phyloP scores from a whole-genome alignment of 2,329 filamentous ascomycete genomes.

The Davidsoniella virescens region DNA sequence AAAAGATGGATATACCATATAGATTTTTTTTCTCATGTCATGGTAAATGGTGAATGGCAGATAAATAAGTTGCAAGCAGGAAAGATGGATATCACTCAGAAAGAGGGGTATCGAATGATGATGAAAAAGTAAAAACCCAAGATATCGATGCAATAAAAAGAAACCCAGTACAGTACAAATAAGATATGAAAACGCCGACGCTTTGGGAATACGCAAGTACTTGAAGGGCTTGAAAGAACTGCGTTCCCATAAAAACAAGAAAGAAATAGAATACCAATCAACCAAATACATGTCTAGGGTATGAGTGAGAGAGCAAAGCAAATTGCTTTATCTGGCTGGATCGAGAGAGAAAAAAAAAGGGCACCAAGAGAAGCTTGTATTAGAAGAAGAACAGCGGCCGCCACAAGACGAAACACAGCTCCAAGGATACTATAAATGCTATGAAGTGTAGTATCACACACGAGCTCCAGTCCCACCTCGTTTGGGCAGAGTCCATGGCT shows the following conservation, averaged over 20 bases:
- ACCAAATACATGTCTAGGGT: too few species aligned
- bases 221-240: background rate
- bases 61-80: background rate
- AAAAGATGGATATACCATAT: background rate
- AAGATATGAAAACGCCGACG: slow-evolving; percentile 1
- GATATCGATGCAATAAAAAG: background rate
- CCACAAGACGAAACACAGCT: background rate
- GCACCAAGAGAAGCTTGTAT: background rate
- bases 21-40: background rate
- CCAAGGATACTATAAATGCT: slow-evolving; percentile 1
- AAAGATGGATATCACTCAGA: background rate
- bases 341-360: background rate
- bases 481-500: slow-evolving; percentile 50
- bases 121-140: slow-evolving; percentile 8
- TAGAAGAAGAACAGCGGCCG: background rate
- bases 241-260: background rate
- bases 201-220: background rate
- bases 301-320: too few species aligned
- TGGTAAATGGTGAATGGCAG: background rate
- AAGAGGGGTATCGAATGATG: slow-evolving; percentile 3
- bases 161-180: slow-evolving; percentile 1
- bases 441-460: background rate
- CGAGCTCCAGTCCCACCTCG: slow-evolving; percentile 25
- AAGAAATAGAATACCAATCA: background rate
- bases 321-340: too few species aligned